phyloP scores from a whole-genome alignment of 2,329 filamentous ascomycete species.

The Endocalyx cinctus region DNA sequence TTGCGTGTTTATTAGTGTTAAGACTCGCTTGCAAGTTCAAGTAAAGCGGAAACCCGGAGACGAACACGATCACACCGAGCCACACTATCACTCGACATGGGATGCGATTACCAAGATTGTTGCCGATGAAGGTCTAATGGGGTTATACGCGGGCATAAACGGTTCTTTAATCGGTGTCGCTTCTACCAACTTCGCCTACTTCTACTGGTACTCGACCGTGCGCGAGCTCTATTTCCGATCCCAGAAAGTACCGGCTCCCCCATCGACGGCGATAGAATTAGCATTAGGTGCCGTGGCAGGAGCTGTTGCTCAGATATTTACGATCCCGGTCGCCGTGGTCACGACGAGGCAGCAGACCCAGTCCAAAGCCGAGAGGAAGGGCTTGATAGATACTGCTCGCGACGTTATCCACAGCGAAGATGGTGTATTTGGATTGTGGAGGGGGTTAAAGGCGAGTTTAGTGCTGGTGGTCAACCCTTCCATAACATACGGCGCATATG shows the following conservation, averaged over 20 bases:
- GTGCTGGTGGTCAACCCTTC: slow-evolving; percentile 94
- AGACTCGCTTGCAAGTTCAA: slow-evolving; percentile 94
- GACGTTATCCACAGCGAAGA: slow-evolving; percentile 91
- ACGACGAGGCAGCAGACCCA: slow-evolving; percentile 97
- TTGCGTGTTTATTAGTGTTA: slow-evolving; percentile 59
- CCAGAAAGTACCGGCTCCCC: slow-evolving; percentile 46
- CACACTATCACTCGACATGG: slow-evolving; percentile 81
- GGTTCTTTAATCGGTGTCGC: slow-evolving; percentile 87
- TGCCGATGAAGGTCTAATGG: slow-evolving; percentile 70
- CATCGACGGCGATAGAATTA: slow-evolving; percentile 78
- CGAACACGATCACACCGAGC: slow-evolving; percentile 42
- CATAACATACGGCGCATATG: slow-evolving; percentile 96
- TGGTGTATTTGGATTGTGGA: slow-evolving; percentile 84
- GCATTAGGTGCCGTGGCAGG: slow-evolving; percentile 82
- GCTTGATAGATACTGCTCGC: slow-evolving; percentile 77
- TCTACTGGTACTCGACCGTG: slow-evolving; percentile 96
- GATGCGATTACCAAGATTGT: slow-evolving; percentile 86
- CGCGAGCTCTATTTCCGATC: slow-evolving; percentile 71
- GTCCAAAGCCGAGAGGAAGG: slow-evolving; percentile 75
- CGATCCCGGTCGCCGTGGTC: slow-evolving; percentile 91
- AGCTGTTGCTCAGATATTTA: slow-evolving; percentile 89
- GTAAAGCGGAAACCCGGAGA: slow-evolving; percentile 59
- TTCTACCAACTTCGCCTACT: slow-evolving; percentile 98
- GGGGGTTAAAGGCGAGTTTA: slow-evolving; percentile 90
- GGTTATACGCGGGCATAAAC: slow-evolving; percentile 84